phyloP scores from a whole-genome alignment of 1,139 yeast genomes.

The Nadsonia commutata region DNA sequence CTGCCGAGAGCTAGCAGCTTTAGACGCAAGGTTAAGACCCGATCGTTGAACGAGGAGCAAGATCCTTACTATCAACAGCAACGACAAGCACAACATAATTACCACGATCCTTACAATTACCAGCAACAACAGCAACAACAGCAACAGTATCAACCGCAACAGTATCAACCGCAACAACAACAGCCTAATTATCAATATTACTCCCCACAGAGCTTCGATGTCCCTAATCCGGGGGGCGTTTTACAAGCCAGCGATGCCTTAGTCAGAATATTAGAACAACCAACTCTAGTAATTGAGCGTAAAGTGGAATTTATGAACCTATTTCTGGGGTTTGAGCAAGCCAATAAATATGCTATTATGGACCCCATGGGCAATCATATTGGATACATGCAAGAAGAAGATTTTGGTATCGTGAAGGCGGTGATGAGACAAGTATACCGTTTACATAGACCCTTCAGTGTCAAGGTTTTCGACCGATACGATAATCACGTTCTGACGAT shows the following conservation, averaged over 20 bases:
- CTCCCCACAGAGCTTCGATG: background rate
- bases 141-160: slow-evolving; percentile 1
- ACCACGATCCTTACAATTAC: background rate
- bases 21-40: background rate
- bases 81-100: too few species aligned
- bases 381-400: slow-evolving; percentile 75
- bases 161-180: background rate
- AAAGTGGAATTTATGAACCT: slow-evolving; percentile 80
- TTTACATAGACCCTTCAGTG: slow-evolving; percentile 74
- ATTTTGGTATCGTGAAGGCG: slow-evolving; percentile 51
- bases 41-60: background rate
- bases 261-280: slow-evolving; percentile 47
- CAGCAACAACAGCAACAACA: background rate
- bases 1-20: background rate
- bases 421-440: slow-evolving; percentile 69
- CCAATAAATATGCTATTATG: slow-evolving; percentile 62
- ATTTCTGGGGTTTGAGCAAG: slow-evolving; percentile 81
- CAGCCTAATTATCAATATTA: background rate
- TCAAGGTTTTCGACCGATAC: slow-evolving; percentile 58
- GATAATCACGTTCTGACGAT: slow-evolving; percentile 56
- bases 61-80: background rate
- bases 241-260: slow-evolving; percentile 42
- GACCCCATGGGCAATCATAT: slow-evolving; percentile 58
- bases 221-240: slow-evolving; percentile 13
- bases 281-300: slow-evolving; percentile 75